A percentile compares a stretch with the other conserved stretches of the same genome.
These are phyloP conservation scores for Naganishia sp. DNA, from an alignment of 1,284 basidiomycete genomes.

Conservation along the genomic window DNA sequence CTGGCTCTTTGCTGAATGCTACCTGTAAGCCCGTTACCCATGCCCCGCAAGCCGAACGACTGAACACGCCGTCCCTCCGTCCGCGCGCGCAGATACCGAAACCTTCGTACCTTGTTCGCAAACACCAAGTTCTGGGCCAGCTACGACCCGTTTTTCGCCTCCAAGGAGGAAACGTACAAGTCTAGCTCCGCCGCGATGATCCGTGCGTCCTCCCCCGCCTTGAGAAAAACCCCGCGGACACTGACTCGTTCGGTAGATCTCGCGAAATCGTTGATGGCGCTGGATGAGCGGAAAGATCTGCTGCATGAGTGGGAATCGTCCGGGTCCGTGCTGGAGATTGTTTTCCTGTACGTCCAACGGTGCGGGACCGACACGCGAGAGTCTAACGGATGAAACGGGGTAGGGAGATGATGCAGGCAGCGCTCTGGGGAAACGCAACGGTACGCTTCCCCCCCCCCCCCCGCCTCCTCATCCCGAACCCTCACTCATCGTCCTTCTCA, in stretches of 20 bases:
- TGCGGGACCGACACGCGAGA: background rate
- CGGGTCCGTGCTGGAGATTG: slow-evolving; percentile 48
- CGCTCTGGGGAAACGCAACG: slow-evolving; percentile 55
- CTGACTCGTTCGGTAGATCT: slow-evolving; percentile 47
- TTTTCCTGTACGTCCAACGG: slow-evolving; percentile 46
- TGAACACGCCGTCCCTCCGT: slow-evolving; percentile 20
- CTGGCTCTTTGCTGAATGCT: slow-evolving; percentile 91
- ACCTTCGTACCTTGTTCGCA: slow-evolving; percentile 74
- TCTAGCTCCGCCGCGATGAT: slow-evolving; percentile 76
- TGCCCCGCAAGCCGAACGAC: slow-evolving; percentile 7
- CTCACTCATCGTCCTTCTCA: background rate
- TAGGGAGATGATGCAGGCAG: slow-evolving; percentile 54
- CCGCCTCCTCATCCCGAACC: slow-evolving; percentile 1
- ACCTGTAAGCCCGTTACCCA: slow-evolving; percentile 51
- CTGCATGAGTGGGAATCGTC: slow-evolving; percentile 39
- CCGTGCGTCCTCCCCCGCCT: slow-evolving; percentile 56
- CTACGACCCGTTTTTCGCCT: slow-evolving; percentile 81
- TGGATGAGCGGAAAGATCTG: slow-evolving; percentile 41
- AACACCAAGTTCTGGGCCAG: slow-evolving; percentile 70
- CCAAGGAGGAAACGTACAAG: slow-evolving; percentile 81
- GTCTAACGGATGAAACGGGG: no score
- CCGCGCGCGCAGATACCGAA: slow-evolving; percentile 67
- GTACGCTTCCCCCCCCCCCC: slow-evolving; percentile 34
- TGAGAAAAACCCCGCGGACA: background rate
- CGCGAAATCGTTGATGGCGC: slow-evolving; percentile 46